Percentiles rank a stretch among this genome's conserved stretches.
phyloP scores from a whole-genome alignment of 2,329 filamentous ascomycete species.

The Botrytis sinoallii region DNA sequence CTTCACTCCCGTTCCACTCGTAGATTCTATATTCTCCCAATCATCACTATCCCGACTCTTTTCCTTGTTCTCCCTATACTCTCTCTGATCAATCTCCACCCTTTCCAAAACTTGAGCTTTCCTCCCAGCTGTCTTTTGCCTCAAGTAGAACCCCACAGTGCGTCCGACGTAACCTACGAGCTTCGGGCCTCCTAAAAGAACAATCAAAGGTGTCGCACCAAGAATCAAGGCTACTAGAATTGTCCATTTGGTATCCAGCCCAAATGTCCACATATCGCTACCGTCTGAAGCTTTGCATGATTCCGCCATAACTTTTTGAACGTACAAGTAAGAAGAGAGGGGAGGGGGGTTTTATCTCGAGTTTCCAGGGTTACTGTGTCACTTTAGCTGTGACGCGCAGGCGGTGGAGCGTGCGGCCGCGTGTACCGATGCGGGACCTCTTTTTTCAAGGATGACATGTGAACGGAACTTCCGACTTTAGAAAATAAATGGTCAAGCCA shows the following conservation, averaged over 20 bases:
- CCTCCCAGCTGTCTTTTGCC: constrained; percentile 61
- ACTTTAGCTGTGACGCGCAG: constrained; percentile 20
- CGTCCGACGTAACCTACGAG: constrained; percentile 38
- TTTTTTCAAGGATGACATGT: constrained; percentile 16
- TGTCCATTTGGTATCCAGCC: constrained; percentile 34
- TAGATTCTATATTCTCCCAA: constrained; percentile 67
- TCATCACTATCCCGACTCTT: constrained; percentile 52
- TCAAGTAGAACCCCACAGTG: constrained; percentile 57
- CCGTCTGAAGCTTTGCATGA: constrained; percentile 36
- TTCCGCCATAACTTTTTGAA: constrained; percentile 31
- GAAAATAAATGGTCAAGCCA: constrained; percentile 12
- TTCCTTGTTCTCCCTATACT: constrained; percentile 23
- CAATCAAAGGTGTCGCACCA: constrained; percentile 36
- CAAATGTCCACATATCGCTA: constrained; percentile 34
- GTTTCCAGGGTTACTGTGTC: constrained; percentile 19
- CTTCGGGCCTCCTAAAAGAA: constrained; percentile 31
- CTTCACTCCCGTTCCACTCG: constrained; percentile 43
- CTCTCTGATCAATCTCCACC: constrained; percentile 41
- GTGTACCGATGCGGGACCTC: constrained; percentile 1
- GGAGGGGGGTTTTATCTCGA: constrained; percentile 3
- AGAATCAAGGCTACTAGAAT: constrained; percentile 35
- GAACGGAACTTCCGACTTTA: neutral
- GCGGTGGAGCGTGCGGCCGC: constrained; percentile 13
- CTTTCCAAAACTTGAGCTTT: constrained; percentile 55
- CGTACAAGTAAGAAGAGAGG: neutral